Base-by-base conservation (phyloP, 1,139 yeast genomes). In the Pichia sp. region DNA sequence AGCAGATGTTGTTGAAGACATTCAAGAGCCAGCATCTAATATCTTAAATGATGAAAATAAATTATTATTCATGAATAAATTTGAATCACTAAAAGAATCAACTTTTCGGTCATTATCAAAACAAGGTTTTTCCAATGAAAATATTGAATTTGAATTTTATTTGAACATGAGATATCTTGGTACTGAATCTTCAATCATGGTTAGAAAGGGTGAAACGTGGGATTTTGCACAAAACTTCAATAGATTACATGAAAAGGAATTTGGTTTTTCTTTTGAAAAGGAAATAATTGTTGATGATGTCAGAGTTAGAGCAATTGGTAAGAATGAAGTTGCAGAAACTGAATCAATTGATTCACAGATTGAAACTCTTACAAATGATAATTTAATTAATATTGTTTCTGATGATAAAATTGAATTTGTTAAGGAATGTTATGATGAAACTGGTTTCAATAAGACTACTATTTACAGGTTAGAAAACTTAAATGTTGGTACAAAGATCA, bases 101-200 rank as follows among this genome's bases (percentile, higher is more conserved):
- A 72, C 74, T 1, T 53, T 56, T 9, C 55, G 51, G 27, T 68
- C 66, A 39, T 66, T 79, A 24, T 47, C 49, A 4, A 55, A 57
- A 4, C 83, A 76, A 59, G 84, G 84, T 0, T 72, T 76, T 47
- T 46, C 59, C 3, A 62, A 60, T 24, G 49, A 57, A 2, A 48
- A 50, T 35, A 53, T 61, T 37, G 42, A 29, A 5, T 68, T 73
- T 43, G 94, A 87, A 56, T 73, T 74, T 30, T 84, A 74, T 55
- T 67, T 87, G 52, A 89, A 89, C 59, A 70, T 89, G 73, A 73
- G 94, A 56, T 89, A 86, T 60, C 78, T 78, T 50, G 97, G 97
- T 10, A 82, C 96, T 16, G 96, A 89, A 58, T 83, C 96, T 3
- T 80, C 83, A 39, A 68, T 89, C 51, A 82, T 89, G 81, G 76